Base-by-base conservation (phyloP, 495 filamentous ascomycete species). In the Neurospora sp. region DNA sequence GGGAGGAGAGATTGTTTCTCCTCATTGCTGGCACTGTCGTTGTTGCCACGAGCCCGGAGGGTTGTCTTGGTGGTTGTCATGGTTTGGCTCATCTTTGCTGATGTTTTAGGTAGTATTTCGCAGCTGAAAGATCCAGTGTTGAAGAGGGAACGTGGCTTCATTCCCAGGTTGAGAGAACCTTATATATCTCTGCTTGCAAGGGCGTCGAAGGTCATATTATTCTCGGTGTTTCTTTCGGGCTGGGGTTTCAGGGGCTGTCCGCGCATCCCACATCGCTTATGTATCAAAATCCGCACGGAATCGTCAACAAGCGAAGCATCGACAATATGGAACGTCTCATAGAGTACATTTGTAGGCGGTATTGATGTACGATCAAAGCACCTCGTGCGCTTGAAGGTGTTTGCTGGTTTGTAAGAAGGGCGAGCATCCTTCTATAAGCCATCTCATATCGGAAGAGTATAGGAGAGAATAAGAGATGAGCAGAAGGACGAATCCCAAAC, bases 191-290 rank as follows among this genome's bases (percentile, higher is more conserved):
- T 40, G 39, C 39, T 40, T 10, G 8, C 39, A 9, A 40, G 39
- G 35, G 35, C 35, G 35, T 35, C 35, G 4, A 35, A 35, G 4
- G 35, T 6, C 4, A 35, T 5, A 35, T 35, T 35, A 35, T 7
- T 3, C 4, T 35, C 35, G 4, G 35, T 35, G 35, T 35, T 35
- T 35, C 31, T 8, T 20, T 17, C 42, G 42, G 42, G 17, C 42
- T 20, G 42, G 17, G n/a, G 17, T 20, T 20, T 9, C n/a, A 45
- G 7, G 42, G n/a, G 42, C 6, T 17, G 42, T 8, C 17, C 17
- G 17, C 16, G 40, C 39, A 75, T 75, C 74, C 20, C 71, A 75
- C 72, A 75, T 72, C 45, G 40, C 70, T 69, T 40, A 68, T 72
- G 70, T 73, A 38, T 75, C 74, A 73, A 71, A 70, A 8, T 53